These are phyloP conservation scores for Malus sieversii DNA, from an alignment of 306 rosid species.

Conservation along the genomic window DNA sequence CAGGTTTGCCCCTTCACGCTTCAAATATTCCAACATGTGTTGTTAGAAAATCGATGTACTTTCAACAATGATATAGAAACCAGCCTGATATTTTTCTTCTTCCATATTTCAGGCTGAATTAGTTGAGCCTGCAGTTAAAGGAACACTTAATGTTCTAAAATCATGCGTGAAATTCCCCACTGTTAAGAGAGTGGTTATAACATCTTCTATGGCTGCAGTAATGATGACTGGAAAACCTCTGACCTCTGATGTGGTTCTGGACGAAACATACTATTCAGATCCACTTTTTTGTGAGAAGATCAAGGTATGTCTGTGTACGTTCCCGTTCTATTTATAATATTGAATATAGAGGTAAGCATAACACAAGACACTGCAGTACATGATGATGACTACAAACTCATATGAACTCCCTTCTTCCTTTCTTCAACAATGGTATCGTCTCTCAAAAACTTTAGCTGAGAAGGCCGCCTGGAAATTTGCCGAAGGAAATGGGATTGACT, in stretches of 20 bases:
- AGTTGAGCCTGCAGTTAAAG: slow-evolving; percentile 23
- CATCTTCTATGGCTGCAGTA: slow-evolving; percentile 23
- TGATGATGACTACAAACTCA: neutral
- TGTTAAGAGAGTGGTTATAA: slow-evolving; percentile 25
- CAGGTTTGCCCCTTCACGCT: slow-evolving; percentile 23
- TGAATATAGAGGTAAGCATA: too few relatives aligned
- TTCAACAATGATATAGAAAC: neutral
- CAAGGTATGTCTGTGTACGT: neutral
- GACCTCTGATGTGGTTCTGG: slow-evolving; percentile 13
- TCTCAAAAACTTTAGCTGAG: slow-evolving; percentile 24
- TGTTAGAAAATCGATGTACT: neutral
- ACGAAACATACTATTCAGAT: slow-evolving; percentile 30
- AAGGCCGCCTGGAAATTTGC: slow-evolving; percentile 21
- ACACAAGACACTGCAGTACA: neutral
- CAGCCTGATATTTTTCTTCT: neutral
- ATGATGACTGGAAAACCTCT: neutral
- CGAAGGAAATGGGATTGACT: slow-evolving; percentile 16
- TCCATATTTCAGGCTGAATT: slow-evolving; percentile 8
- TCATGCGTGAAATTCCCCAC: too few relatives aligned
- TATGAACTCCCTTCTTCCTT: neutral
- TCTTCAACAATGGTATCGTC: slow-evolving; percentile 9
- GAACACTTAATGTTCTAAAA: too few relatives aligned
- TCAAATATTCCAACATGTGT: neutral
- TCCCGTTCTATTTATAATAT: too few relatives aligned
- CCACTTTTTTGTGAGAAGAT: neutral